These are phyloP conservation scores for Pogostemon cablin DNA, from an alignment of 257 asterid genomes.

Conservation along the genomic window DNA sequence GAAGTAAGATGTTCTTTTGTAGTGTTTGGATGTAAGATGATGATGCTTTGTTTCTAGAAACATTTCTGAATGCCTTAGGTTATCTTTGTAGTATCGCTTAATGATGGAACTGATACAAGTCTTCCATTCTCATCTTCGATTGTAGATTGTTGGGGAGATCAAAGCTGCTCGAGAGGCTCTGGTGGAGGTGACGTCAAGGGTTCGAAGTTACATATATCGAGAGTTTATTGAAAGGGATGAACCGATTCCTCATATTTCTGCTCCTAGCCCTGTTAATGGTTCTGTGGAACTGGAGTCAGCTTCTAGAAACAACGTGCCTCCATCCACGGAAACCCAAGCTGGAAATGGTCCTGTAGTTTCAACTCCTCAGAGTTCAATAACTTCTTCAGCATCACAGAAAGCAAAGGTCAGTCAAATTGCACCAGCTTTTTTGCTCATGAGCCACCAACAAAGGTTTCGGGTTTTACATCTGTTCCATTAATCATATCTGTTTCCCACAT, in stretches of 20 bases:
- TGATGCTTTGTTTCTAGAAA: slow-evolving; percentile 31
- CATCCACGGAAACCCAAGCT: slow-evolving; percentile 37
- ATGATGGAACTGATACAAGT: slow-evolving; percentile 9
- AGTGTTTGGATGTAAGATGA: slow-evolving; percentile 14
- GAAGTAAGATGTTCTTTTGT: neutral
- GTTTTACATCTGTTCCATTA: slow-evolving; percentile 2
- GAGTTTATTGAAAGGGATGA: slow-evolving; percentile 45
- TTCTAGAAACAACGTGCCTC: slow-evolving; percentile 40
- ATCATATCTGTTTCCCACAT: neutral
- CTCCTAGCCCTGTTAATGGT: slow-evolving; percentile 34
- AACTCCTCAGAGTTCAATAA: slow-evolving; percentile 43
- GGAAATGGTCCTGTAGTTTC: slow-evolving; percentile 45
- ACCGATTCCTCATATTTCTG: slow-evolving; percentile 22
- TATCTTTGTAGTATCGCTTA: neutral
- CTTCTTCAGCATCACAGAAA: slow-evolving; percentile 36
- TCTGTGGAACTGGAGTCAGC: slow-evolving; percentile 39
- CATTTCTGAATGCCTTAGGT: slow-evolving; percentile 2
- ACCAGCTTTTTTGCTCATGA: neutral
- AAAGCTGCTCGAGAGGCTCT: slow-evolving; percentile 63
- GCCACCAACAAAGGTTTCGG: neutral
- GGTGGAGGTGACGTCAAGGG: slow-evolving; percentile 59
- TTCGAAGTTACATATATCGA: slow-evolving; percentile 50
- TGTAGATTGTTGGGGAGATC: slow-evolving; percentile 80
- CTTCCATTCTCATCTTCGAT: slow-evolving; percentile 17
- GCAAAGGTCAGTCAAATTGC: slow-evolving; percentile 40